Base-by-base conservation (phyloP, 1,284 basidiomycete species). In the Boletus sp. region DNA sequence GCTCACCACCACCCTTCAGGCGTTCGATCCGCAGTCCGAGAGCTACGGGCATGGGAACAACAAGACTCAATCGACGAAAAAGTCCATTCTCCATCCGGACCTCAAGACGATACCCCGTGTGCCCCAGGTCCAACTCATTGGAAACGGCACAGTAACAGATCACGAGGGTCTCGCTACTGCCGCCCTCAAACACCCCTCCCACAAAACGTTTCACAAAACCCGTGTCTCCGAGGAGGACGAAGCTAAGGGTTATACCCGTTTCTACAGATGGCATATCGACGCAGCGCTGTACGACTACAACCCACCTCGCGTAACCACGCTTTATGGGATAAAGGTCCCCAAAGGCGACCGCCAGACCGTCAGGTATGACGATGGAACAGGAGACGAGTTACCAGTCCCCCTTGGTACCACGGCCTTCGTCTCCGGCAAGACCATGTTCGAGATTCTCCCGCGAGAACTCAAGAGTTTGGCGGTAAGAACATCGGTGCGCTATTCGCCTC, bases 221-320 rank as follows among this genome's bases (percentile, higher is more conserved):
- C 78, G 78, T n/a, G 82, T 95, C 31, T 87, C 88, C 4, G 80
- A 83, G 3, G 91, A 90, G 67, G 94, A 97, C 64, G 90, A 92
- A 67, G 84, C 78, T 14, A 82, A 83, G 56, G 92, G 92, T 30
- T 76, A 81, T 48, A 96, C 94, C 16, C 85, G 94, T 33, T 96
- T 93, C 81, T 95, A 95, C 74, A 83, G 93, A 57, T 95, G 94
- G 93, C 94, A 97, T 77, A 96, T 97, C 74, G 95, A 97, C 69
- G 95, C 95, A 1, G 95, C 95, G 1, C 77, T 97, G 30, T 97
- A 97, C 75, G 88, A 92, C 64, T 84, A 94, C 28, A 85, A 86
- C 27, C 93, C 93, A n/a, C 95, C 95, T 4, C 89, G 84, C 67
- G 94, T 94, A 46, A 97, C 95, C 4, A 94, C 94, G 0, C 85